These are phyloP conservation scores for Boletus huronensis DNA, from an alignment of 768 basidiomycete species.

Conservation along the genomic window DNA sequence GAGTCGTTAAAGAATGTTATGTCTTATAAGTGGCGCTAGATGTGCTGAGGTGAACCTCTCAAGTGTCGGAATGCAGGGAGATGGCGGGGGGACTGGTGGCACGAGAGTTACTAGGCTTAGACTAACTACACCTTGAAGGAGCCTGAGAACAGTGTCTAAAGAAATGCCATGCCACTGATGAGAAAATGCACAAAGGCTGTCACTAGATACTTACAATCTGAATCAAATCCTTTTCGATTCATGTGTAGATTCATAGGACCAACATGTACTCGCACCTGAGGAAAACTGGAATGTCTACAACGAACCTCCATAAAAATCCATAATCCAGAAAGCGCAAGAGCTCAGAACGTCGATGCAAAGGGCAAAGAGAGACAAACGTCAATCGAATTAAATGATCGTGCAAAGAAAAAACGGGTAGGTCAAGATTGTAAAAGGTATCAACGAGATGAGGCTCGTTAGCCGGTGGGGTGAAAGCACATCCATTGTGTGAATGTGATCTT, in stretches of 20 bases:
- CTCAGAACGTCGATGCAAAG: neutral
- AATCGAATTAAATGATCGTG: neutral
- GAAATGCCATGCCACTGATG: no score
- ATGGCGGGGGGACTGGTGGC: no score
- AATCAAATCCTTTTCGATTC: neutral
- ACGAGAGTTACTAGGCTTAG: no score
- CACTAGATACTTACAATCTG: no score
- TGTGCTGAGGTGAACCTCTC: no score
- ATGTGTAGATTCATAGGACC: neutral
- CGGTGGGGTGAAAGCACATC: conserved; percentile 26
- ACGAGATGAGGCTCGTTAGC: conserved; percentile 38
- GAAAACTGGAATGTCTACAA: neutral
- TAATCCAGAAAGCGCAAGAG: neutral
- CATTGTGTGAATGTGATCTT: conserved; percentile 17
- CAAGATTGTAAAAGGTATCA: conserved; percentile 23
- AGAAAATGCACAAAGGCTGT: no score
- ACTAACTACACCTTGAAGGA: no score
- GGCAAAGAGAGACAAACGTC: neutral
- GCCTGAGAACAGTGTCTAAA: no score
- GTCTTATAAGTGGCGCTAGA: no score
- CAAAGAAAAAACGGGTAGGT: neutral
- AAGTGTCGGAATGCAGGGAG: no score
- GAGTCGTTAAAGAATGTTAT: no score
- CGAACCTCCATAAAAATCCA: neutral
- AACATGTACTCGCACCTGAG: neutral